Evolutionary conservation across 208 protist species (phyloP), one percentile per base, ranked within the genome.

Genomic region (Acanthamoeba sp.): DNA sequence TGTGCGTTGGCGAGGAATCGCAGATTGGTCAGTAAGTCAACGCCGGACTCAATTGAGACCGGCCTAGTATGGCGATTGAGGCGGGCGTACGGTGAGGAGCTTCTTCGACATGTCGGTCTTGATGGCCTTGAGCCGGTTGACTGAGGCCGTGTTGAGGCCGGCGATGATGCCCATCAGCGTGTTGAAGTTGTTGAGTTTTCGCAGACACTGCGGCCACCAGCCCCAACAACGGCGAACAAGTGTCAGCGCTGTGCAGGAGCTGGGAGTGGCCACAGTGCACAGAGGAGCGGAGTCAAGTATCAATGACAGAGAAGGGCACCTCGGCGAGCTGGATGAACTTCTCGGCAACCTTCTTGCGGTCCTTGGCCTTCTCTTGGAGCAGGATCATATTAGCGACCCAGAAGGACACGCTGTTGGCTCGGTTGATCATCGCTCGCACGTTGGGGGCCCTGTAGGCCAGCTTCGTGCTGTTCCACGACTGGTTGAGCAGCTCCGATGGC

Each of bases 401-500:
- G 34, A 91, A 94, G 18, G 96, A 97, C 7, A 97, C 94, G 22
- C n/a, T 82, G 92, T 97, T 97, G 95, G 97, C 97, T 38, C 96
- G 59, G n/a, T 97, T 88, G 78, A 97, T 97, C 96, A 97, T 97
- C 18, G 62, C 85, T 18, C 97, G 32, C 12, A 97, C 95, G 42
- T 97, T 97, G 14, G 94, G 93, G 16, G 97, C 96, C 40, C 93
- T 32, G 29, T 96, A 89, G 40, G 95, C 93, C 40, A 97, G 42
- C 59, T 97, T 97, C 34, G 95, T 80, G 71, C 97, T 97, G 64
- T 96, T 97, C 97, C 97, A 97, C 6, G 95, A 93, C 66, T 97
- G 95, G 40, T 97, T 97, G 1, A 97, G 57, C 12, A 97, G 59
- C 82, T 97, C 97, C 22, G 71, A 73, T 66, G 96, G 96, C 95